phyloP scores from a whole-genome alignment of 495 filamentous ascomycete genomes.

The Tetracladium marchalianum region DNA sequence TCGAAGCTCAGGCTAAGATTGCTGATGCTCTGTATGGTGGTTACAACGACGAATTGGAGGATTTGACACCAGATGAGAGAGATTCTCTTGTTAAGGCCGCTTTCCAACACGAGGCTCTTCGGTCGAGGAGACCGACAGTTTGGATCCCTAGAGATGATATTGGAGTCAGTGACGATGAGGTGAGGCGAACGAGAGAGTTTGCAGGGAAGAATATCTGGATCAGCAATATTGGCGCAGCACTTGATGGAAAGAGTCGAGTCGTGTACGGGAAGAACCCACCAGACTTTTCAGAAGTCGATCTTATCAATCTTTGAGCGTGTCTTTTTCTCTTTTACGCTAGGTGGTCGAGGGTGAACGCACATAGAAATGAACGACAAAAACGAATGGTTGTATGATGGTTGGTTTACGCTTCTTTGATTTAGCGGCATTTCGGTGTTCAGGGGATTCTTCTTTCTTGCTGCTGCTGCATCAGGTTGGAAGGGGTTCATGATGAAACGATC shows the following conservation, averaged over 20 bases:
- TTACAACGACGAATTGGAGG: slow-evolving; percentile 86
- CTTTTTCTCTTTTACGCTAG: too few relatives aligned
- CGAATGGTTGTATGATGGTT: too few relatives aligned
- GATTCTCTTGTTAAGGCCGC: slow-evolving; percentile 79
- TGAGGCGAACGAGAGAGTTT: slow-evolving; percentile 64
- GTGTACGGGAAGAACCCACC: slow-evolving; percentile 82
- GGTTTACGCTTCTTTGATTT: too few relatives aligned
- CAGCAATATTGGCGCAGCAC: slow-evolving; percentile 79
- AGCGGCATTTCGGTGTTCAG: too few relatives aligned
- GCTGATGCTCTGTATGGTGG: slow-evolving; percentile 78
- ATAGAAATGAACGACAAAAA: too few relatives aligned
- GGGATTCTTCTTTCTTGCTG: too few relatives aligned
- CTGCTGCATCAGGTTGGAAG: too few relatives aligned
- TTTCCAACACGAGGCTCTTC: slow-evolving; percentile 83
- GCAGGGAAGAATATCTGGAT: slow-evolving; percentile 77
- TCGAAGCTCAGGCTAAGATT: slow-evolving; percentile 61
- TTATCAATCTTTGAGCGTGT: slow-evolving; percentile 59
- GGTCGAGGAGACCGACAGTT: slow-evolving; percentile 75
- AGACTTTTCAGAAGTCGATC: slow-evolving; percentile 83
- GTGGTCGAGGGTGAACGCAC: too few relatives aligned
- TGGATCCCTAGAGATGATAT: slow-evolving; percentile 94
- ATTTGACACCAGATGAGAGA: slow-evolving; percentile 83
- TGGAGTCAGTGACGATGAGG: slow-evolving; percentile 86
- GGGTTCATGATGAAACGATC: too few relatives aligned
- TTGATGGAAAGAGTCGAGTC: slow-evolving; percentile 78